Percentiles rank a stretch among this genome's conserved stretches.
Evolutionary conservation across 2,329 filamentous ascomycete genomes (phyloP).

Genomic region (Blumeria hordei): DNA sequence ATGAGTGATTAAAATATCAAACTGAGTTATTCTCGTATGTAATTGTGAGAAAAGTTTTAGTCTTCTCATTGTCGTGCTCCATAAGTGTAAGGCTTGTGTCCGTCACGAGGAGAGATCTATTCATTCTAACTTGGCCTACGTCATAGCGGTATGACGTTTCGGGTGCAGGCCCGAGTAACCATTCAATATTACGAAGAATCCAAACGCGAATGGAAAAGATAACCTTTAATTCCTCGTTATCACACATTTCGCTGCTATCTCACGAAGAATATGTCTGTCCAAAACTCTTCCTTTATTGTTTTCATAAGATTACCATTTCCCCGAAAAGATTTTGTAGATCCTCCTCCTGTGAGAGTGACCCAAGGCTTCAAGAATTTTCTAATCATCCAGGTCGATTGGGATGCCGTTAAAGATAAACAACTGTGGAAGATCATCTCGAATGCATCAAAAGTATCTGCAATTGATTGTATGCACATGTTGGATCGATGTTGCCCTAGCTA

Average conservation of each 20-base stretch:
- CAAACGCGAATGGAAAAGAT: too few relatives aligned
- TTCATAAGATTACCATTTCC: constrained; percentile 79
- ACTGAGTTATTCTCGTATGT: too few relatives aligned
- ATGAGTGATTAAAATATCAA: too few relatives aligned
- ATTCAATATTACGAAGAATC: too few relatives aligned
- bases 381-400: constrained; percentile 53
- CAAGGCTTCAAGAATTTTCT: not conserved
- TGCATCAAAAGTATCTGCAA: constrained; percentile 51
- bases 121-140: too few relatives aligned
- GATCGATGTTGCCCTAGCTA: constrained; percentile 4
- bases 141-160: too few relatives aligned
- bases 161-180: too few relatives aligned
- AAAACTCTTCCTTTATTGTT: constrained; percentile 29
- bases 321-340: constrained; percentile 71
- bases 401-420: constrained; percentile 60
- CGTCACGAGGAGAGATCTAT: too few relatives aligned
- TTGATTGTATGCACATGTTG: constrained; percentile 43
- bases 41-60: too few relatives aligned
- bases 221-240: not conserved
- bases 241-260: not conserved
- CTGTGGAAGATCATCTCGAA: constrained; percentile 80
- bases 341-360: constrained; percentile 41
- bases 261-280: constrained; percentile 7
- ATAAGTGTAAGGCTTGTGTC: too few relatives aligned
- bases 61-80: too few relatives aligned